Evolutionary conservation across 805 yeast genomes (phyloP).

Genomic region (Spathaspora hagerdaliae): DNA sequence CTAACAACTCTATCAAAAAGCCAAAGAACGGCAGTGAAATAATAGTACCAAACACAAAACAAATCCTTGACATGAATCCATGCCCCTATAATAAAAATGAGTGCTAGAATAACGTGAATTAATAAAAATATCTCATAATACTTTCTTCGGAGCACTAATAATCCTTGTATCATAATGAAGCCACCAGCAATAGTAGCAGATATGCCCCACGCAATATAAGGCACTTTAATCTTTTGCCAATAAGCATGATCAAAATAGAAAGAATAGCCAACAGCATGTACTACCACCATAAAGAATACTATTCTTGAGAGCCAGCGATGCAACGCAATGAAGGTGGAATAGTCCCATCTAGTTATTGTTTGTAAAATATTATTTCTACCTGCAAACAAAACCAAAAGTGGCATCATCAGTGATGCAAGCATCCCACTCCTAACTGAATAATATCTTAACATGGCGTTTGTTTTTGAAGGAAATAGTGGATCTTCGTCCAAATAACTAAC

Average conservation of each 20-base stretch:
- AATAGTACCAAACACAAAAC: conserved; percentile 34
- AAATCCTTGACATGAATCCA: conserved; percentile 46
- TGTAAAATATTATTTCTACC: conserved; percentile 36
- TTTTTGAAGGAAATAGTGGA: conserved; percentile 30
- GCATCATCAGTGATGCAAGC: conserved; percentile 24
- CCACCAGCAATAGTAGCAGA: conserved; percentile 32
- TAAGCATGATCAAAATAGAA: conserved; percentile 11
- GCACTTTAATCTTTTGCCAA: not conserved
- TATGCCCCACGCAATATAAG: conserved; percentile 22
- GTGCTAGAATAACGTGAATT: conserved; percentile 56
- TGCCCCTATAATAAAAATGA: conserved; percentile 43
- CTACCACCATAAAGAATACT: conserved; percentile 15
- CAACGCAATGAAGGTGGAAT: conserved; percentile 22
- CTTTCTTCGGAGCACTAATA: conserved; percentile 40
- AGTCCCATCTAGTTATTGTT: conserved; percentile 36
- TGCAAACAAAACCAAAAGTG: conserved; percentile 29
- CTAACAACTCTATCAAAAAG: conserved; percentile 60
- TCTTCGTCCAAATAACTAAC: conserved; percentile 25
- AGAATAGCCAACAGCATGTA: conserved; percentile 23
- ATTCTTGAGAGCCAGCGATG: conserved; percentile 28
- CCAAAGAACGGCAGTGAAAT: conserved; percentile 65
- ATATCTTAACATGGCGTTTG: conserved; percentile 35
- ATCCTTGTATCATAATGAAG: conserved; percentile 42
- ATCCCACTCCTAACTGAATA: conserved; percentile 38
- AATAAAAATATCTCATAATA: conserved; percentile 52